Percentiles rank a stretch among this genome's conserved stretches.
Evolutionary conservation across 169 alveolate species (phyloP).

Genomic region (Plasmodium relictum): DNA sequence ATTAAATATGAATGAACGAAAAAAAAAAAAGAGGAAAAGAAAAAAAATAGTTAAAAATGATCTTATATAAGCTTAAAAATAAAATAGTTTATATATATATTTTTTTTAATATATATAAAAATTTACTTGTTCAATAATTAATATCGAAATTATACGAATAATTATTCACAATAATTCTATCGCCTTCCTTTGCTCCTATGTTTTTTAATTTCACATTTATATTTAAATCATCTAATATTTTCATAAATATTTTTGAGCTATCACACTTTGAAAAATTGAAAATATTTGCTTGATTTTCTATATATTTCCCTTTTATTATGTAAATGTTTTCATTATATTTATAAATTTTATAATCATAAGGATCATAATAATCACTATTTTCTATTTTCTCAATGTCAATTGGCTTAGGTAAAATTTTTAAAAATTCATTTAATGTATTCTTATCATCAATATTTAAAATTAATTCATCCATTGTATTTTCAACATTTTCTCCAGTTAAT

Average conservation of each 20-base stretch:
- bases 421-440: constrained; percentile 26
- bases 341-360: constrained; percentile 79
- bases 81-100: too few relatives aligned
- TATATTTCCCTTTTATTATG: constrained; percentile 77
- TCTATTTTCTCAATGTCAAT: constrained; percentile 73
- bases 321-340: constrained; percentile 78
- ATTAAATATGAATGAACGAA: too few relatives aligned
- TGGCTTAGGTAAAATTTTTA: constrained; percentile 49
- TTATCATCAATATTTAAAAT: constrained; percentile 23
- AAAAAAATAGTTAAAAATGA: too few relatives aligned
- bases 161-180: constrained; percentile 62
- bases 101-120: too few relatives aligned
- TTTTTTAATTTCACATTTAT: constrained; percentile 60
- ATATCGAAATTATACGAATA: constrained; percentile 46
- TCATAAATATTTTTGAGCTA: constrained; percentile 54
- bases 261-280: constrained; percentile 79
- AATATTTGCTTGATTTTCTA: constrained; percentile 85
- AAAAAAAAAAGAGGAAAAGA: too few relatives aligned
- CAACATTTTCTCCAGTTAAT: constrained; percentile 72
- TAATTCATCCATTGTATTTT: constrained; percentile 61
- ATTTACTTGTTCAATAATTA: constrained; percentile 5
- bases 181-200: constrained; percentile 75
- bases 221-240: constrained; percentile 59
- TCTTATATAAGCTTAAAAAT: too few relatives aligned
- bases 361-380: constrained; percentile 80